Base-by-base conservation (phyloP, 108 stramenopile genomes). In the Cafeteria roenbergensis region DNA sequence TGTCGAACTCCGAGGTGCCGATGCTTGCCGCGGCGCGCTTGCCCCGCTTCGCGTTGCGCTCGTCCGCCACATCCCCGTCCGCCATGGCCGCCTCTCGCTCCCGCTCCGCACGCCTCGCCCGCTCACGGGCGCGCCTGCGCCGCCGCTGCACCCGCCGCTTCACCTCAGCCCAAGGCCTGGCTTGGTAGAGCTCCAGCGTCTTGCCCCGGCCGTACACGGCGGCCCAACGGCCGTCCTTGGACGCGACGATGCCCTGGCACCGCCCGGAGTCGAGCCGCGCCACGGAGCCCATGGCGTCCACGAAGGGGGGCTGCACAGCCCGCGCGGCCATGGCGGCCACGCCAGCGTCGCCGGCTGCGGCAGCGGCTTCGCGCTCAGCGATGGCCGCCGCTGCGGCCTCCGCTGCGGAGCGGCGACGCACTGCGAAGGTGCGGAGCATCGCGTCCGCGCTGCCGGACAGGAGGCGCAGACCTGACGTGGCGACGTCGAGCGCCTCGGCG, bases 1-100 rank as follows among this genome's bases (percentile, higher is more conserved):
- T 91, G 33, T 73, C 71, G 71, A 87, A 87, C 50, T 88, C 87
- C 62, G 17, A 17, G 14, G 30, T 57, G 33, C 17, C 57, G 6
- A 12, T 31, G 12, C 57, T 12, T 31, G 57, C 57, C 6, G 57
- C 6, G 33, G 57, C 37, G 35, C 28, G 57, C 38, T 32, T 28
- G 63, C n/a, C n/a, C n/a, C n/a, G n/a, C n/a, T n/a, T n/a, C n/a
- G n/a, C n/a, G n/a, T n/a, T n/a, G n/a, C n/a, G n/a, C n/a, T n/a
- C n/a, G n/a, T n/a, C n/a, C n/a, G n/a, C n/a, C n/a, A n/a, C n/a
- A n/a, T n/a, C n/a, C n/a, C n/a, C n/a, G n/a, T n/a, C n/a, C n/a
- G n/a, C n/a, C n/a, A n/a, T n/a, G n/a, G n/a, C n/a, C n/a, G n/a
- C n/a, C n/a, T n/a, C n/a, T n/a, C n/a, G n/a, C n/a, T n/a, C n/a